These are phyloP conservation scores for Psilocybe sp. DNA, from an alignment of 768 basidiomycete species.

Conservation along the genomic window DNA sequence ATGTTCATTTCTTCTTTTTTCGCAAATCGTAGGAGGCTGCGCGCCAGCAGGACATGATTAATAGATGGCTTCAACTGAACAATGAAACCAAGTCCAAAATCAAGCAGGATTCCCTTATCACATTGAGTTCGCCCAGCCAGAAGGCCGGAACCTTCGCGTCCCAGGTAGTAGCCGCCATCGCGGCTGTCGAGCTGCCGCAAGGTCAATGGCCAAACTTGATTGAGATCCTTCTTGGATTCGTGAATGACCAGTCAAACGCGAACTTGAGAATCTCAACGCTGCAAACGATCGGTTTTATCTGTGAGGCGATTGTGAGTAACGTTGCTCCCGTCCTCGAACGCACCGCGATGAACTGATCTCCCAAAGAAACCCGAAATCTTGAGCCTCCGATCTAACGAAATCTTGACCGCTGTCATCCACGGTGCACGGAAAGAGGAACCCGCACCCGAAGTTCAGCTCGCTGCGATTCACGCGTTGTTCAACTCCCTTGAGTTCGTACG, in stretches of 20 bases:
- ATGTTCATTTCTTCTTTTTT: conserved; percentile 17
- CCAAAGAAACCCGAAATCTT: conserved; percentile 89
- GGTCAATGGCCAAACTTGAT: conserved; percentile 91
- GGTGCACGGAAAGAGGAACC: conserved; percentile 96
- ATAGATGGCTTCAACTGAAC: conserved; percentile 80
- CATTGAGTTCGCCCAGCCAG: conserved; percentile 67
- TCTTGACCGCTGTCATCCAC: conserved; percentile 96
- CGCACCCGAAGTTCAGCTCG: conserved; percentile 85
- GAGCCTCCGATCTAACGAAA: conserved; percentile 89
- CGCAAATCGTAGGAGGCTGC: conserved; percentile 55
- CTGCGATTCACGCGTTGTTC: conserved; percentile 88
- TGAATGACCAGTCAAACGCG: conserved; percentile 70
- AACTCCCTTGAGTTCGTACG: conserved; percentile 97
- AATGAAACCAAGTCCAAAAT: conserved; percentile 70
- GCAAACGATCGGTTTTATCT: conserved; percentile 95
- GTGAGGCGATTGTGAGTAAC: conserved; percentile 86
- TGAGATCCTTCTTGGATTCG: conserved; percentile 81
- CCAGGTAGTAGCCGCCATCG: conserved; percentile 93
- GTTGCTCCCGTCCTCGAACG: conserved; percentile 1
- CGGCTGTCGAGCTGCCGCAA: conserved; percentile 86
- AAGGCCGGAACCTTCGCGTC: conserved; percentile 87
- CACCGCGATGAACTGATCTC: conserved; percentile 9
- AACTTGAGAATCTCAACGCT: conserved; percentile 84
- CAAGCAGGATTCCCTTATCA: conserved; percentile 83
- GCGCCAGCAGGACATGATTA: conserved; percentile 73